These are phyloP conservation scores for Blastosporella zonata DNA, from an alignment of 1,284 basidiomycete species.

Conservation along the genomic window DNA sequence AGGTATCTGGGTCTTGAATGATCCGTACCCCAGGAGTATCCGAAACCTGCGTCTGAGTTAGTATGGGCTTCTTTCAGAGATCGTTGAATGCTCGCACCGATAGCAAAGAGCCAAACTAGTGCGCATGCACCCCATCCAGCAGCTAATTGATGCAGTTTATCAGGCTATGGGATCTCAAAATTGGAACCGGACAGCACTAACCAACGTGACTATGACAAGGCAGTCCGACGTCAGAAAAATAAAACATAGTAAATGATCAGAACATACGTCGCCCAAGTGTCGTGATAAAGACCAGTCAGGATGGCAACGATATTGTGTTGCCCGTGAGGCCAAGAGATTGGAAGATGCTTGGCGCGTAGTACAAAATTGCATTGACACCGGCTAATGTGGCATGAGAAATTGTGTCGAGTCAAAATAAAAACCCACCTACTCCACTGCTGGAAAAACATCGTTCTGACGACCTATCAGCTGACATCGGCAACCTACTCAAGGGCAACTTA, in stretches of 20 bases:
- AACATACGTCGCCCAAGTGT: slow-evolving; percentile 48
- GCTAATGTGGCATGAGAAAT: slow-evolving; percentile 19
- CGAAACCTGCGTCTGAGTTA: slow-evolving; percentile 40
- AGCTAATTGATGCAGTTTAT: slow-evolving; percentile 25
- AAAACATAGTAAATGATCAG: background rate
- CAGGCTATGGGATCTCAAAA: background rate
- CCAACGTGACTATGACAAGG: slow-evolving; percentile 9
- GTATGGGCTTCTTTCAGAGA: background rate
- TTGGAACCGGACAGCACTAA: slow-evolving; percentile 2
- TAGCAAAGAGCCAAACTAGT: slow-evolving; percentile 67
- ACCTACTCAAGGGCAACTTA: slow-evolving; percentile 26
- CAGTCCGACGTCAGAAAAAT: background rate
- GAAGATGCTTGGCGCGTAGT: slow-evolving; percentile 71
- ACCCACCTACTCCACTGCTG: slow-evolving; percentile 51
- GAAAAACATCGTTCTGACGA: slow-evolving; percentile 65
- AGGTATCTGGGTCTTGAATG: background rate
- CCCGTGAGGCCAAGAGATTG: slow-evolving; percentile 52
- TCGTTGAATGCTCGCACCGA: slow-evolving; percentile 36
- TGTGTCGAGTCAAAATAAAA: slow-evolving; percentile 26
- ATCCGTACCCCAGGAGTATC: slow-evolving; percentile 60
- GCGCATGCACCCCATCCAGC: slow-evolving; percentile 67
- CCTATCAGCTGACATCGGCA: slow-evolving; percentile 4
- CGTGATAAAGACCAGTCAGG: slow-evolving; percentile 51
- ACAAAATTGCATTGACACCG: slow-evolving; percentile 64
- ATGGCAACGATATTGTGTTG: slow-evolving; percentile 62